Evolutionary conservation across 495 filamentous ascomycete species (phyloP).

Genomic region (Acidiella bohemica): DNA sequence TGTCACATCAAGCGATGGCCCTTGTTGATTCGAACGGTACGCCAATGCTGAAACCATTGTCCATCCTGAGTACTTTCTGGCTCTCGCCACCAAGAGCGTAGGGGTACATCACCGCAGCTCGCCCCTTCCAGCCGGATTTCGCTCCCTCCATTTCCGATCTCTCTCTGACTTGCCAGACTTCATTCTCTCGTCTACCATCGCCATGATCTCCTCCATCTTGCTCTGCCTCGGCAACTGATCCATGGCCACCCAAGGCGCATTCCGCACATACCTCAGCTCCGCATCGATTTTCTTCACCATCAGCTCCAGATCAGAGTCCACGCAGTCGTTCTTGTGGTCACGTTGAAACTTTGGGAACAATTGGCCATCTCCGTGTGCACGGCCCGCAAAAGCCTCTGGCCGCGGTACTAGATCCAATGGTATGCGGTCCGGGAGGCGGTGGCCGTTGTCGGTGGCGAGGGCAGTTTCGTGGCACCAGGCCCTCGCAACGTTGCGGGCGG

Average conservation of each 20-base stretch:
- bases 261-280: conserved; percentile 71
- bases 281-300: conserved; percentile 54
- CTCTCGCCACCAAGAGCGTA: too few relatives aligned
- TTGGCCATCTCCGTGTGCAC: conserved; percentile 38
- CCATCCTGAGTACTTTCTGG: too few relatives aligned
- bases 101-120: conserved; percentile 24
- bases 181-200: conserved; percentile 66
- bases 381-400: conserved; percentile 27
- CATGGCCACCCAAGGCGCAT: conserved; percentile 78
- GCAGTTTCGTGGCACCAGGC: conserved; percentile 94
- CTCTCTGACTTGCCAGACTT: conserved; percentile 53
- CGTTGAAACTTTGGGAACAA: conserved; percentile 60
- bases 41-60: too few relatives aligned
- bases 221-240: conserved; percentile 68
- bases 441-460: conserved; percentile 38
- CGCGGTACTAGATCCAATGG: conserved; percentile 23
- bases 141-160: conserved; percentile 33
- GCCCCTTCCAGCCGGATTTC: conserved; percentile 26
- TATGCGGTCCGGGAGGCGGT: conserved; percentile 23
- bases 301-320: conserved; percentile 62
- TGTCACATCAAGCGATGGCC: too few relatives aligned
- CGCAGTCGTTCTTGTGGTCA: conserved; percentile 65
- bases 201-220: conserved; percentile 44
- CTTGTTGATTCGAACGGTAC: too few relatives aligned
- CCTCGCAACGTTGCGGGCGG: conserved; percentile 89